phyloP scores from a whole-genome alignment of 371 early-diverging fungal species.

The Apophysomyces sp. region DNA sequence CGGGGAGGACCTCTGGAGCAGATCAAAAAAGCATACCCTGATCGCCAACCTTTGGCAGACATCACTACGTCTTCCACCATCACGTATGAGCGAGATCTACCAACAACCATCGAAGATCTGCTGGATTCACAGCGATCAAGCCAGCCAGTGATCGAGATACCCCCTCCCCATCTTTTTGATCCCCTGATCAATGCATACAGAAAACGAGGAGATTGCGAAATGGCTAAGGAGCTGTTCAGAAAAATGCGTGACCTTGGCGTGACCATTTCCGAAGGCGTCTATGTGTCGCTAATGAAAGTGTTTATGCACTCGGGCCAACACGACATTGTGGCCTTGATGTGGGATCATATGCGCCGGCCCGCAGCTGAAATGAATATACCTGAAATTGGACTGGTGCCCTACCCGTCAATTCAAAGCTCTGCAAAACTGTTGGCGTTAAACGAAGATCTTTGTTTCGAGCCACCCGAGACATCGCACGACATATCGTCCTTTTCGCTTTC shows the following conservation, averaged over 20 bases:
- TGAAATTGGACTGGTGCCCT: conserved; percentile 6
- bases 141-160: not conserved
- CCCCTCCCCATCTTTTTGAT: conserved; percentile 33
- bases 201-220: conserved; percentile 2
- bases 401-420: conserved; percentile 5
- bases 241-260: conserved; percentile 25
- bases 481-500: conserved; percentile 35
- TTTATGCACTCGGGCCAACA: conserved; percentile 18
- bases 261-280: conserved; percentile 10
- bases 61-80: not conserved
- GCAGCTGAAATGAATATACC: conserved; percentile 6
- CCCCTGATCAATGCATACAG: conserved; percentile 29
- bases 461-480: not conserved
- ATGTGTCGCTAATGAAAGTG: conserved; percentile 32
- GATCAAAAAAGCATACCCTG: not conserved
- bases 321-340: conserved; percentile 34
- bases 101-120: conserved; percentile 32
- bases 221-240: conserved; percentile 18
- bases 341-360: conserved; percentile 19
- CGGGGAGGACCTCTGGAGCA: not conserved
- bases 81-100: conserved; percentile 18
- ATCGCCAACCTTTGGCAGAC: conserved; percentile 4
- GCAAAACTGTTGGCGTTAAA: not conserved
- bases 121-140: conserved; percentile 10
- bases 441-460: conserved; percentile 3